A percentile compares a stretch with the other conserved stretches of the same genome.
Evolutionary conservation across 2,329 filamentous ascomycete genomes (phyloP).

Genomic region (Penicillium sp.): DNA sequence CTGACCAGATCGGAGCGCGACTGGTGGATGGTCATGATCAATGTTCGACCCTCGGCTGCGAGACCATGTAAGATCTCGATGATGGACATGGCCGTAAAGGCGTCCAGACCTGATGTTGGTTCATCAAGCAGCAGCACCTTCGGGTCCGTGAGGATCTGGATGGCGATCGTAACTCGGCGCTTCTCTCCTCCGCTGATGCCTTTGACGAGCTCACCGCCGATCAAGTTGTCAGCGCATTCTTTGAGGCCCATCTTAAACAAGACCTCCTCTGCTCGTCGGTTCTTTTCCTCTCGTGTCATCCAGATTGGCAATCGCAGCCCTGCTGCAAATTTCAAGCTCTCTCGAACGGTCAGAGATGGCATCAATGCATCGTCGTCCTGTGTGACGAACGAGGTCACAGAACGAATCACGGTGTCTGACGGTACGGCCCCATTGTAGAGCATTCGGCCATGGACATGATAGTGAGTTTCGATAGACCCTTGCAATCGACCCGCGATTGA

Average conservation of each 20-base stretch:
- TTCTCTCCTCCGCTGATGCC: conserved; percentile 81
- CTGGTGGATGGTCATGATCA: conserved; percentile 78
- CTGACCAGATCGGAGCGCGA: conserved; percentile 71
- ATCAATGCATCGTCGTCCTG: conserved; percentile 76
- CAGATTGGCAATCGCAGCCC: conserved; percentile 68
- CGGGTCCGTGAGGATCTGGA: conserved; percentile 75
- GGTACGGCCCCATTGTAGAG: conserved; percentile 70
- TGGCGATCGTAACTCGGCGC: conserved; percentile 72
- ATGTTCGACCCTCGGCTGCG: conserved; percentile 69
- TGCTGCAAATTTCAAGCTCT: conserved; percentile 71
- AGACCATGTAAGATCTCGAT: conserved; percentile 71
- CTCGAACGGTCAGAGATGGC: conserved; percentile 72
- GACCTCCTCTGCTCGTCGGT: conserved; percentile 67
- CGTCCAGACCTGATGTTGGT: conserved; percentile 73
- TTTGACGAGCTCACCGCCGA: conserved; percentile 71
- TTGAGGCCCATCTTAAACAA: conserved; percentile 74
- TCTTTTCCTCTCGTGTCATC: conserved; percentile 69
- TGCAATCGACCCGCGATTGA: conserved; percentile 69
- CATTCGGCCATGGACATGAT: conserved; percentile 62
- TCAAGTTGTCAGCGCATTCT: conserved; percentile 72
- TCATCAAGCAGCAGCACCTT: conserved; percentile 73
- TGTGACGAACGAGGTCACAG: conserved; percentile 73
- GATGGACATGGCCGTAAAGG: conserved; percentile 75
- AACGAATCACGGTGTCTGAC: conserved; percentile 67
- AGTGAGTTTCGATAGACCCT: conserved; percentile 62